Conservation (phyloP, 495 filamentous ascomycete genomes). For the Sphaerosporella brunnea region DNA sequence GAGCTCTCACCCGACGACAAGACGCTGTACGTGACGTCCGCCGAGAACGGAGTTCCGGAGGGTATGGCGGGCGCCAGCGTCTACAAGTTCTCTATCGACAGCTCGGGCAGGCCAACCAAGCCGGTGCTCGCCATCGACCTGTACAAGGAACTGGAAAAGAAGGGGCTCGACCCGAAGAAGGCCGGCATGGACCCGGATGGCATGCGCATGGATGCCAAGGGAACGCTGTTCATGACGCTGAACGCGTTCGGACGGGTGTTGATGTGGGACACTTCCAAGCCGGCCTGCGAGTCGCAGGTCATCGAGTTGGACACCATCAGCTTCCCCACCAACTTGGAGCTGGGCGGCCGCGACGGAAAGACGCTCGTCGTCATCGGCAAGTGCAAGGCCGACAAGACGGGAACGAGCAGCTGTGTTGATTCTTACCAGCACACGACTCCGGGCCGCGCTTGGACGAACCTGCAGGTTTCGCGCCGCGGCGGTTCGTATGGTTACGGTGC, state of each 20-base stretch:
- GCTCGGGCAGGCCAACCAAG: constrained; percentile 5
- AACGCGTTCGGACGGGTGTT: constrained; percentile 11
- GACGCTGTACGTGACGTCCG: constrained; percentile 12
- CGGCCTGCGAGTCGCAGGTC: neutral
- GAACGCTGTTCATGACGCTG: constrained; percentile 11
- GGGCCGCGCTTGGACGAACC: constrained; percentile 8
- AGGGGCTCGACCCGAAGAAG: neutral
- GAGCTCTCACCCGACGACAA: constrained; percentile 12
- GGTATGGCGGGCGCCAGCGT: neutral
- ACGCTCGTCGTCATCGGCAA: constrained; percentile 12
- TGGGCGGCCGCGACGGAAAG: constrained; percentile 16
- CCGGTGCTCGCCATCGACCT: constrained; percentile 9
- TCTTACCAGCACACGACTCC: constrained; percentile 5
- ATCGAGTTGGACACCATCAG: constrained; percentile 8
- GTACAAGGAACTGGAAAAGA: neutral
- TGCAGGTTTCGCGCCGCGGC: too few species aligned
- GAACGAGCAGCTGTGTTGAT: constrained; percentile 10
- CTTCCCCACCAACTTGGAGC: constrained; percentile 13
- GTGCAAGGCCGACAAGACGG: constrained; percentile 1
- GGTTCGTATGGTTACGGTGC: too few species aligned
- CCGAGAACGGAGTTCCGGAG: constrained; percentile 2
- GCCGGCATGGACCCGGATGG: constrained; percentile 12
- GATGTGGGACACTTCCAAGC: constrained; percentile 10
- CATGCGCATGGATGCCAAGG: constrained; percentile 13
- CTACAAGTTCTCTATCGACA: constrained; percentile 8